Conservation (phyloP, 2,329 filamentous ascomycete species). For the Botrytis fabae region DNA sequence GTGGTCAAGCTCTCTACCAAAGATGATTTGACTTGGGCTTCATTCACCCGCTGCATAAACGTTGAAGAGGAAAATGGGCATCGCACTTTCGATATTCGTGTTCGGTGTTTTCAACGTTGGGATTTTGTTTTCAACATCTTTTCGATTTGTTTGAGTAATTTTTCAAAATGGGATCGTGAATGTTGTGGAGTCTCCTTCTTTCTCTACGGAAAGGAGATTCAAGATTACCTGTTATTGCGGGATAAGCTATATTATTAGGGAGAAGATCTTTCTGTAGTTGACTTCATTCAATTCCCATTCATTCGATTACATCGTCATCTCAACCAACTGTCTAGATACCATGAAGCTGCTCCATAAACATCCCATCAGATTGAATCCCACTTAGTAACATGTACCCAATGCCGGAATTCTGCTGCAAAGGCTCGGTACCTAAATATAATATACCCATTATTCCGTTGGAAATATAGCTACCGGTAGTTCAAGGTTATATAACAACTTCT, state of each 20-base stretch:
- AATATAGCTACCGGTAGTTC: not conserved
- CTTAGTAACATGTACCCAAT: not conserved
- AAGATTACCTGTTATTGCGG: not conserved
- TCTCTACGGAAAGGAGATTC: not conserved
- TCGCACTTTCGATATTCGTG: not conserved
- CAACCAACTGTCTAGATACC: not conserved
- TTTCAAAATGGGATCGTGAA: not conserved
- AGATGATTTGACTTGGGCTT: not conserved
- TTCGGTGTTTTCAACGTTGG: not conserved
- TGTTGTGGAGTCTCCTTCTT: not conserved
- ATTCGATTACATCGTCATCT: not conserved
- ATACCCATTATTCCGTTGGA: not conserved
- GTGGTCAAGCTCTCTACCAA: not conserved
- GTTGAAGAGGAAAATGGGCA: not conserved
- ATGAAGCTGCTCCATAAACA: not conserved
- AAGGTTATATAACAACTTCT: too few relatives aligned
- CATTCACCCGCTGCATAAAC: not conserved
- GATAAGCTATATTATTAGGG: not conserved
- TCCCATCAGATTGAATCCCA: not conserved
- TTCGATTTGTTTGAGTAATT: accelerated
- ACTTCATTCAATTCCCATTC: not conserved
- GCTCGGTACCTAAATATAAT: not conserved
- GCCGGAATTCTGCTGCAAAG: not conserved
- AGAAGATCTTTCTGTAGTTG: not conserved
- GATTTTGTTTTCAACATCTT: not conserved